Percentiles rank a stretch among this genome's conserved stretches.
phyloP scores from a whole-genome alignment of 2,329 filamentous ascomycete genomes.

The Claviceps spartinae region DNA sequence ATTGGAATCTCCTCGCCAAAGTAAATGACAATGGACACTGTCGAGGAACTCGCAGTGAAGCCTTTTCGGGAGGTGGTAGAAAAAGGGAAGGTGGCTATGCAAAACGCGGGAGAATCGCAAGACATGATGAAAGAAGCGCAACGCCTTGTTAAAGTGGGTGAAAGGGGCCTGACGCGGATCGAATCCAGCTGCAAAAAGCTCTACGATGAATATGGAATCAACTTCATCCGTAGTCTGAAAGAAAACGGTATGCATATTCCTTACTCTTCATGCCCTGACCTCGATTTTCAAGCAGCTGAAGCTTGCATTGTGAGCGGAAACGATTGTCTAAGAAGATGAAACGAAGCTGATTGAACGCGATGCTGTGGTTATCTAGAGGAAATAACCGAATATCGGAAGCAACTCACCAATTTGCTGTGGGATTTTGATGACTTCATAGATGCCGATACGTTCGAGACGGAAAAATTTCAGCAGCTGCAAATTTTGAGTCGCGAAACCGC shows the following conservation, averaged over 20 bases:
- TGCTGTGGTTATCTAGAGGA: slow-evolving; percentile 24
- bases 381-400: slow-evolving; percentile 32
- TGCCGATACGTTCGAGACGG: slow-evolving; percentile 34
- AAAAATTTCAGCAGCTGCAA: slow-evolving; percentile 35
- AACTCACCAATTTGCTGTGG: slow-evolving; percentile 38
- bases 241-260: slow-evolving; percentile 33
- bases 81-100: slow-evolving; percentile 32
- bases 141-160: slow-evolving; percentile 33
- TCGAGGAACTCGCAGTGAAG: slow-evolving; percentile 30
- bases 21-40: slow-evolving; percentile 22
- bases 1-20: neutral
- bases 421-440: slow-evolving; percentile 44
- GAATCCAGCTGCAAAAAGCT: slow-evolving; percentile 37
- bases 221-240: slow-evolving; percentile 37
- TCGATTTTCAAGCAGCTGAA: neutral
- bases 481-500: slow-evolving; percentile 34
- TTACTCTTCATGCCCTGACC: neutral
- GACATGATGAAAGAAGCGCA: slow-evolving; percentile 37
- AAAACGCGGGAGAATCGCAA: slow-evolving; percentile 31
- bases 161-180: slow-evolving; percentile 34
- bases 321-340: neutral
- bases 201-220: slow-evolving; percentile 32
- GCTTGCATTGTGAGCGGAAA: neutral
- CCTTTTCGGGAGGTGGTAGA: slow-evolving; percentile 40
- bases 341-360: neutral